Conservation (phyloP, 2,329 filamentous ascomycete genomes). For the Verticillium isaacii region DNA sequence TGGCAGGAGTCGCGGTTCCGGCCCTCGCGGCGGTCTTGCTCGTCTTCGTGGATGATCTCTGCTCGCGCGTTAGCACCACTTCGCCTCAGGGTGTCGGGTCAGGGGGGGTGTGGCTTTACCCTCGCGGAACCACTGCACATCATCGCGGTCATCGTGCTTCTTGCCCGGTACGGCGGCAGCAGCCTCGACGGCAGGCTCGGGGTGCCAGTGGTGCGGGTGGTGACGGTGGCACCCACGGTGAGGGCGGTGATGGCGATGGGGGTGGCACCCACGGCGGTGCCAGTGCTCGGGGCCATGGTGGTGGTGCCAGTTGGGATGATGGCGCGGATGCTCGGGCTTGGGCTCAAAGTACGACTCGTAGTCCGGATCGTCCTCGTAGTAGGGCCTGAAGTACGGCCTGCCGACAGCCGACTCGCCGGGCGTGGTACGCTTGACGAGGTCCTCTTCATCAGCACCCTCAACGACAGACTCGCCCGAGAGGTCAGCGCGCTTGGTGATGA, state of each 20-base stretch:
- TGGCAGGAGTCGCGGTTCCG: neutral
- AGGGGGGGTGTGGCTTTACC: neutral
- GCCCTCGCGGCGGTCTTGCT: neutral
- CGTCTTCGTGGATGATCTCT: neutral
- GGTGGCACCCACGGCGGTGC: neutral
- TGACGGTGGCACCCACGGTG: neutral
- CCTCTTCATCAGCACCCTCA: neutral
- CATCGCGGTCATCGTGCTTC: neutral
- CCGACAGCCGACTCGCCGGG: neutral
- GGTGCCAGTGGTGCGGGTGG: neutral
- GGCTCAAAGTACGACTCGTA: neutral
- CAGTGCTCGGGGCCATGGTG: neutral
- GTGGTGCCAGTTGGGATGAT: neutral
- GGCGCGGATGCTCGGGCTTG: neutral
- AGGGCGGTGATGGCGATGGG: neutral
- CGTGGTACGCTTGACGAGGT: neutral
- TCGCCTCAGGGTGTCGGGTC: too few species aligned
- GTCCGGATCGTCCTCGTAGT: neutral
- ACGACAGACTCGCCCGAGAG: neutral
- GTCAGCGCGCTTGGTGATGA: neutral
- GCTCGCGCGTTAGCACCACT: neutral
- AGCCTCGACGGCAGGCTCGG: neutral
- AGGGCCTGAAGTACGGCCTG: neutral
- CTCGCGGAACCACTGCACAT: neutral
- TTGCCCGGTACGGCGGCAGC: neutral